Base-by-base conservation (phyloP, 73 alveolate genomes). In the Effrenium voratum region DNA sequence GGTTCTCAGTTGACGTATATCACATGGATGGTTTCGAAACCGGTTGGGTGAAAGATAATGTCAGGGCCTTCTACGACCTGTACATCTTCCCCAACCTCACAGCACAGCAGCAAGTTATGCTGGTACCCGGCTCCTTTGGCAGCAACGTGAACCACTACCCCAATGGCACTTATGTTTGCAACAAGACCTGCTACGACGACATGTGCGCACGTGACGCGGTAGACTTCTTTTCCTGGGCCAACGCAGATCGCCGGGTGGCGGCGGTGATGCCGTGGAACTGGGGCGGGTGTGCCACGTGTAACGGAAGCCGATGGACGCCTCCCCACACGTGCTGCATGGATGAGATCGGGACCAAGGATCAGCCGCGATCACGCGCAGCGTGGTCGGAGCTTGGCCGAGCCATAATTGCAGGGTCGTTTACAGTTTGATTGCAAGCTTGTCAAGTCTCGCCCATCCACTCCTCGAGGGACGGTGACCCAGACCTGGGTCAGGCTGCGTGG, bases 321-420 rank as follows among this genome's bases (percentile, higher is more conserved):
- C 75, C 75, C 3, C 75, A 60, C 75, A 60, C 75, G n/a, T 60
- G 75, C 75, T 60, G 75, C n/a, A 60, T 60, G 75, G 75, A 60
- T 24, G 75, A 60, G 75, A 60, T 60, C 28, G 75, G 75, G 38
- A 60, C 75, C 75, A 60, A 60, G n/a, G 75, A 60, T 24, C 30
- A 52, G 63, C 63, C 63, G 8, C 63, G 63, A 52, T 8, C 63
- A 52, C 63, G 63, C 26, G 63, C 63, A 52, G 63, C 63, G 19
- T 52, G 63, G 63, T 12, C 63, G 19, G 19, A 52, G 63, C 63
- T 52, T 52, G 63, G 63, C 63, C 63, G 63, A 19, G 19, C 19
- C 63, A 52, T 52, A 8, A 19, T 52, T 19, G 19, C 63, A 52
- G 26, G 26, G 8, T 8, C 26, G 19, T 8, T 52, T 12, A 12